phyloP scores from a whole-genome alignment of 371 early-diverging fungal species.

The Mucor saturninus region DNA sequence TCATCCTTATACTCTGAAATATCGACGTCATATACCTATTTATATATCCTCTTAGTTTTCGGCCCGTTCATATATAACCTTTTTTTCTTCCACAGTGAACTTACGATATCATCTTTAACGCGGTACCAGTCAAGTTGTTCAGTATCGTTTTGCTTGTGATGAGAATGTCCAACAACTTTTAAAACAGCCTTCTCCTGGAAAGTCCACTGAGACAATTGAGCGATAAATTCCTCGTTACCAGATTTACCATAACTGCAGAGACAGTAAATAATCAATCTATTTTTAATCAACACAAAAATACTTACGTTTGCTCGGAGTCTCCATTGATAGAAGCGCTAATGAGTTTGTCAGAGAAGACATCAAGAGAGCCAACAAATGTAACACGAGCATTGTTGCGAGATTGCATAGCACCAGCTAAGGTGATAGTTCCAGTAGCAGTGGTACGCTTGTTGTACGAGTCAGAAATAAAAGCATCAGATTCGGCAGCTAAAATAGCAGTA shows the following conservation, averaged over 20 bases:
- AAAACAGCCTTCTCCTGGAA: slow-evolving; percentile 94
- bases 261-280: not conserved
- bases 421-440: slow-evolving; percentile 36
- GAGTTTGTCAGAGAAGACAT: slow-evolving; percentile 75
- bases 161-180: slow-evolving; percentile 61
- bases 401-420: slow-evolving; percentile 84
- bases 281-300: not conserved
- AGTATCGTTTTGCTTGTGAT: slow-evolving; percentile 73
- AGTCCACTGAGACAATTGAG: slow-evolving; percentile 84
- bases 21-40: slow-evolving; percentile 77
- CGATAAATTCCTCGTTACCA: slow-evolving; percentile 77
- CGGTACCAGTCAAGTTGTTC: slow-evolving; percentile 79
- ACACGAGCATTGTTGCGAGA: slow-evolving; percentile 89
- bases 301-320: slow-evolving; percentile 32
- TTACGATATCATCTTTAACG: slow-evolving; percentile 89
- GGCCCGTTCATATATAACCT: not conserved
- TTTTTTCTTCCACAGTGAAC: slow-evolving; percentile 7
- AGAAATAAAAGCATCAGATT: slow-evolving; percentile 65
- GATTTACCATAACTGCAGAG: slow-evolving; percentile 37
- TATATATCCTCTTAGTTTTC: not conserved
- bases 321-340: slow-evolving; percentile 31
- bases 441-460: slow-evolving; percentile 32
- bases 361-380: slow-evolving; percentile 80
- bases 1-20: slow-evolving; percentile 78
- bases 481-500: slow-evolving; percentile 68